Conservation (phyloP, 768 basidiomycete genomes). For the Gautieria morchelliformis region DNA sequence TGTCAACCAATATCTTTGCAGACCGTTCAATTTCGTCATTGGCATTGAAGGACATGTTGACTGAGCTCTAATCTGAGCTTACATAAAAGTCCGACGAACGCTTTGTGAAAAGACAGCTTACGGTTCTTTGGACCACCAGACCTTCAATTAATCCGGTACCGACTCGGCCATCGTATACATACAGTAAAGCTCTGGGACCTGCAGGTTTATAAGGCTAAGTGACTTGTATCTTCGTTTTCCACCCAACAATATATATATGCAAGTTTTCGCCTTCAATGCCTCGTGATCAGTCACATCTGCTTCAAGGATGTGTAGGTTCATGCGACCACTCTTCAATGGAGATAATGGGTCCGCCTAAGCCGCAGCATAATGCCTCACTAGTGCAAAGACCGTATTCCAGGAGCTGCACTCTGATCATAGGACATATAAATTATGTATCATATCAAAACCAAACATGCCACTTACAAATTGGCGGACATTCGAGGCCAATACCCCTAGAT, state of each 20-base stretch:
- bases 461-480: conserved; percentile 5
- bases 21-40: too few relatives aligned
- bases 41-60: too few relatives aligned
- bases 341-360: conserved; percentile 7
- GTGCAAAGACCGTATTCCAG: conserved; percentile 18
- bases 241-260: too few relatives aligned
- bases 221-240: too few relatives aligned
- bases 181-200: conserved; percentile 9
- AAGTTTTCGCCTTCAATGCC: conserved; percentile 20
- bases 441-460: background rate
- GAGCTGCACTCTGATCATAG: background rate
- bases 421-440: background rate
- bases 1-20: too few relatives aligned
- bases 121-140: too few relatives aligned
- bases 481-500: conserved; percentile 4
- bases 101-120: too few relatives aligned
- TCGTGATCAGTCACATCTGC: conserved; percentile 26
- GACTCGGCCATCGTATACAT: too few relatives aligned
- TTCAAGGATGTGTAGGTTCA: conserved; percentile 26
- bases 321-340: background rate
- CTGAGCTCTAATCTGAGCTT: too few relatives aligned
- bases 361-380: conserved; percentile 17
- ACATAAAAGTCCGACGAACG: too few relatives aligned
- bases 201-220: too few relatives aligned
- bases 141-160: too few relatives aligned